Percentiles rank a stretch among this genome's conserved stretches.
phyloP scores from a whole-genome alignment of 1,139 yeast genomes.

The Magnusiomyces clavatus region DNA sequence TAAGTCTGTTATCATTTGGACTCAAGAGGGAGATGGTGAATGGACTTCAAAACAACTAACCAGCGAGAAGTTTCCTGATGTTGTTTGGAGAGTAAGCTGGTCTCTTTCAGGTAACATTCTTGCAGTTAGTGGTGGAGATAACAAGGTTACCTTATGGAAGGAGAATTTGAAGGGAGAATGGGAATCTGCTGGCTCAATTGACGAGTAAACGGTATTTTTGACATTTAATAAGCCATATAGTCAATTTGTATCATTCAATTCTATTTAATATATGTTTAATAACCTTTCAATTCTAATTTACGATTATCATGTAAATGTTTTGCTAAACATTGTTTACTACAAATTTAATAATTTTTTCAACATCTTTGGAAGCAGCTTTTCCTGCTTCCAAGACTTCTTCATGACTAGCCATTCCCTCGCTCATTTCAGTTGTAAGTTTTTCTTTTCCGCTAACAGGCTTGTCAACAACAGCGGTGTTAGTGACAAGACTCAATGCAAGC shows the following conservation, averaged over 20 bases:
- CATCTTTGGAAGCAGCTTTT: slow-evolving; percentile 69
- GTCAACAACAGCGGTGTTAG: slow-evolving; percentile 73
- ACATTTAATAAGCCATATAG: not conserved
- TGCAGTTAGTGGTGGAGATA: slow-evolving; percentile 95
- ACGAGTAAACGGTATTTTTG: slow-evolving; percentile 42
- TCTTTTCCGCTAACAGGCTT: slow-evolving; percentile 69
- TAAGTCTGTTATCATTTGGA: slow-evolving; percentile 90
- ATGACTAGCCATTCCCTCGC: slow-evolving; percentile 78
- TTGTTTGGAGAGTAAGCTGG: slow-evolving; percentile 98
- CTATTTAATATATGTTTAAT: not conserved
- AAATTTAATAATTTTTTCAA: slow-evolving; percentile 58
- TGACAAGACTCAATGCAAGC: slow-evolving; percentile 76
- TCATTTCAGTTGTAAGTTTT: slow-evolving; percentile 23
- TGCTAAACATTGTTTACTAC: slow-evolving; percentile 42
- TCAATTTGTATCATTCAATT: too few relatives aligned
- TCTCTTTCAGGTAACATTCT: slow-evolving; percentile 89
- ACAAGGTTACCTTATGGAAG: slow-evolving; percentile 93
- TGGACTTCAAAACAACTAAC: slow-evolving; percentile 74
- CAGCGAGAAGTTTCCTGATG: slow-evolving; percentile 85
- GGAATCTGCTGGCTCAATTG: slow-evolving; percentile 95
- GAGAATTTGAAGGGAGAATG: slow-evolving; percentile 89
- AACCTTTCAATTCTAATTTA: not conserved
- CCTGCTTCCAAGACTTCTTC: slow-evolving; percentile 85
- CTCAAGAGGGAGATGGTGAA: slow-evolving; percentile 58
- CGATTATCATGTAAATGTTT: not conserved